Evolutionary conservation across 108 stramenopile species (phyloP), one percentile per base, ranked within the genome.

Genomic region (Phaeodactylum tricornutum): DNA sequence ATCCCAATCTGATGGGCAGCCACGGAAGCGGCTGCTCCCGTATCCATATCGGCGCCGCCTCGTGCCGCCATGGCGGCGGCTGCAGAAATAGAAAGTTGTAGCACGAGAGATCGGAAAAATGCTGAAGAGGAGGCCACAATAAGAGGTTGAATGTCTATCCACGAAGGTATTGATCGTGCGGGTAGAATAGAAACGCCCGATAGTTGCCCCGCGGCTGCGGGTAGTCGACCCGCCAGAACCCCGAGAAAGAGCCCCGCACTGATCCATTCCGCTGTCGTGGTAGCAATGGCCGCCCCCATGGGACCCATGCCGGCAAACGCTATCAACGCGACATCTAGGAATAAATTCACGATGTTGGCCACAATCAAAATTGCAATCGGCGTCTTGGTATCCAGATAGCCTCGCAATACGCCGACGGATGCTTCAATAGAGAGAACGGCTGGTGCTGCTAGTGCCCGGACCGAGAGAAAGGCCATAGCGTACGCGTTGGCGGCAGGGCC

Each of bases 1-100:
- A 90, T 62, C 6, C 78, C 83, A 49, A 90, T 82, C 54, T 90
- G 87, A 78, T 85, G 87, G 20, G 83, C 87, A 11, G 76, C 75
- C 26, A 90, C 71, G 45, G 70, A 76, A 12, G 83, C 66, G 0
- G 84, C 74, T 9, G 81, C 81, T 8, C 53, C 77, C 14, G 44
- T 53, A 14, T 60, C 27, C n/a, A 41, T 23, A 37, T 53, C 54
- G 11, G 16, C 49, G n/a, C 55, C 52, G 3, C 67, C 58, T 46
- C 88, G 58, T 35, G 81, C 81, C 11, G 84, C 82, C 64, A 91
- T 61, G 4, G 84, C 84, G 0, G 84, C 84, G 7, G 88, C 79
- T 6, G 66, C 66, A 7, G 81, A 81, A 52, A 86, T 44, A 19
- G 79, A 64, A 14, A 81, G 41, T 51, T 91, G 88, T 29, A 91